Conservation (phyloP, 805 yeast species). For the Candida dajiaensis region DNA sequence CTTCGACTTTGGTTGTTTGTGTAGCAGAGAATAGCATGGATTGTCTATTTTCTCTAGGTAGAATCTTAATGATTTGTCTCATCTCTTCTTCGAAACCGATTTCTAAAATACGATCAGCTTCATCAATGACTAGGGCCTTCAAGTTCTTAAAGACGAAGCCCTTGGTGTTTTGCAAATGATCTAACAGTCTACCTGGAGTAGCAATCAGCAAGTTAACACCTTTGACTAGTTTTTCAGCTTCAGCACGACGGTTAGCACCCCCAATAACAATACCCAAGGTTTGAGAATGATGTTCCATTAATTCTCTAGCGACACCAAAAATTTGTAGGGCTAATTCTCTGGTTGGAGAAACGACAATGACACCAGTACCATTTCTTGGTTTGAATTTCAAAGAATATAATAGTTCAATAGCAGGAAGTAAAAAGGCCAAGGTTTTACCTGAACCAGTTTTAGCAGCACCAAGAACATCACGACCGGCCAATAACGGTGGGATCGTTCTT, state of each 20-base stretch:
- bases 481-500: conserved; percentile 90
- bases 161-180: conserved; percentile 91
- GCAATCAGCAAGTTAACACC: conserved; percentile 95
- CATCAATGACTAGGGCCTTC: conserved; percentile 92
- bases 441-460: conserved; percentile 99
- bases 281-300: conserved; percentile 78
- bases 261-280: conserved; percentile 97
- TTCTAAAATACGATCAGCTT: conserved; percentile 96
- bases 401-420: conserved; percentile 93
- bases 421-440: conserved; percentile 94
- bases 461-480: conserved; percentile 94
- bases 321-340: conserved; percentile 97
- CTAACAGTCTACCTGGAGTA: conserved; percentile 95
- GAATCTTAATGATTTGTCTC: conserved; percentile 90
- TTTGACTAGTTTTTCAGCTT: conserved; percentile 87
- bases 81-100: conserved; percentile 99
- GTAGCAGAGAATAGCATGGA: conserved; percentile 99
- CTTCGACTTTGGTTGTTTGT: conserved; percentile 97
- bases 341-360: conserved; percentile 91
- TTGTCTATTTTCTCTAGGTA: conserved; percentile 91
- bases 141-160: conserved; percentile 93
- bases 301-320: conserved; percentile 94
- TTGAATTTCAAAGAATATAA: conserved; percentile 86
- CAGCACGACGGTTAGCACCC: conserved; percentile 96
- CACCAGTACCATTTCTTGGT: conserved; percentile 98